Evolutionary conservation across 371 early-diverging fungal genomes (phyloP), one percentile per base, ranked within the genome.

Genomic region (Rhizomucor miehei): DNA sequence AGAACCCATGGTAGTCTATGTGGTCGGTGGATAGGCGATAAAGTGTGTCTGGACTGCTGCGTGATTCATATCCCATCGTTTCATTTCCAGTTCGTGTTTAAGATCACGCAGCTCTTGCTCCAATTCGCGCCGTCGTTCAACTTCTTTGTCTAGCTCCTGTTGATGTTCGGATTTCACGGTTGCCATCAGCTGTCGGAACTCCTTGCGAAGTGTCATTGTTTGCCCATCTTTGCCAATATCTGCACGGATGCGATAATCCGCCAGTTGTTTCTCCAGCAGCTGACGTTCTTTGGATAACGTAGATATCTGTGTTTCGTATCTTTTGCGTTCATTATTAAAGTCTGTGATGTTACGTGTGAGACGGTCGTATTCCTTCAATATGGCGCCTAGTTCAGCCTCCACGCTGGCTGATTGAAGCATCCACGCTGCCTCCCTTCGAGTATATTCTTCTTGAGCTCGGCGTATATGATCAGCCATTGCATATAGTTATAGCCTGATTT

Each of bases 111-210:
- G 36, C 8, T 58, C 62, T 3, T 62, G 50, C 44, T 82, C 82
- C 3, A 81, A 38, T 16, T 67, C 56, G 39, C 62, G 57, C 43
- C 69, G 71, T 34, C 63, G 55, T 2, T 66, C 67, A 1, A 67
- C 51, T 47, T 80, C 83, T 29, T 67, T 57, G 14, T 72, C 58
- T 6, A 84, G 54, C 5, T 57, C 65, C 54, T 62, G 60, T 24
- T 62, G 61, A 37, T 85, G 81, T 14, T 77, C 76, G 16, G 65
- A 60, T 35, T 79, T 75, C 1, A 77, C 60, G 24, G 67, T 65
- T 4, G 64, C 56, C 77, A 84, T 81, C 48, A 81, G 63, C 13
- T 75, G 62, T 34, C 85, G 54, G 60, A 85, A 85, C 46, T 85
- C 85, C 48, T 71, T 79, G 19, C 81, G 62, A 44, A 85, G 50